These are phyloP conservation scores for Ophiosphaerella narmari DNA, from an alignment of 2,329 filamentous ascomycete genomes.

Conservation along the genomic window DNA sequence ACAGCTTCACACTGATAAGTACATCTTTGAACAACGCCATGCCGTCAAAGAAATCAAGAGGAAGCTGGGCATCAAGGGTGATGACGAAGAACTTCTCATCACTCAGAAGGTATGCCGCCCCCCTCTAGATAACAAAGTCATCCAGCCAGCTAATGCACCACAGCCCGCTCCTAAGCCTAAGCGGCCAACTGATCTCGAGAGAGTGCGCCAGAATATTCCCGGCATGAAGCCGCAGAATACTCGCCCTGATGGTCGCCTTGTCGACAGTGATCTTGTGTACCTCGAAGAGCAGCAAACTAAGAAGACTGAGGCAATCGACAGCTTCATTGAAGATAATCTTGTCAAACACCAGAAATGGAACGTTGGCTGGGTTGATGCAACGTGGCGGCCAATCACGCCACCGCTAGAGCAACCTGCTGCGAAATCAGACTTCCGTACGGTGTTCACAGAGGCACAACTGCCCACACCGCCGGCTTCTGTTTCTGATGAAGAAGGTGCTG, in stretches of 20 bases:
- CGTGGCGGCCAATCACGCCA: conserved; percentile 81
- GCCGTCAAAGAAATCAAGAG: conserved; percentile 87
- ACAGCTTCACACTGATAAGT: conserved; percentile 72
- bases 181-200: conserved; percentile 63
- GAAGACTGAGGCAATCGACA: conserved; percentile 78
- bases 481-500: conserved; percentile 50
- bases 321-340: conserved; percentile 84
- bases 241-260: conserved; percentile 70
- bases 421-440: conserved; percentile 47
- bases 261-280: conserved; percentile 76
- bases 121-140: background rate
- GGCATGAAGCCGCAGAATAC: conserved; percentile 54
- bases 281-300: conserved; percentile 78
- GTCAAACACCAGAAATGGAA: conserved; percentile 92
- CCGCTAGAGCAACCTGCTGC: conserved; percentile 60
- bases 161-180: conserved; percentile 51
- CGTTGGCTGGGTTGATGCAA: conserved; percentile 84
- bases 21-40: conserved; percentile 80
- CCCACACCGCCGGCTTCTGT: conserved; percentile 55
- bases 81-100: conserved; percentile 83
- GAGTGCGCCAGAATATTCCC: conserved; percentile 70
- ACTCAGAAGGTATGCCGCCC: conserved; percentile 79
- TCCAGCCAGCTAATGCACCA: conserved; percentile 27
- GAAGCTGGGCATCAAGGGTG: conserved; percentile 84
- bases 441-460: conserved; percentile 46